phyloP scores from a whole-genome alignment of 1,139 yeast species.

The Dujonia santamariae region DNA sequence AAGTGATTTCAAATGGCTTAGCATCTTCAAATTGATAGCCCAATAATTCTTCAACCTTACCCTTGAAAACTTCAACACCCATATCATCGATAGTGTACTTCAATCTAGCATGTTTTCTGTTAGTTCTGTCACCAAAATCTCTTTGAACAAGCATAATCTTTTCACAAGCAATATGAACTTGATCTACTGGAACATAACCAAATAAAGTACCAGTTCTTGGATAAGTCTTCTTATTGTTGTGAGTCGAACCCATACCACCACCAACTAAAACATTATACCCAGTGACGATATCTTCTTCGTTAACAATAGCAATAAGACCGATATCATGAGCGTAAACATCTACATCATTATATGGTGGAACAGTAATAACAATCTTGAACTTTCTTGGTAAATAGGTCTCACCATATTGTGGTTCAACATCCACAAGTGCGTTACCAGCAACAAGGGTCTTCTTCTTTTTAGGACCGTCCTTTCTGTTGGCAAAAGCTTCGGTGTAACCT shows the following conservation, averaged over 20 bases:
- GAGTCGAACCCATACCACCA: conserved; percentile 99
- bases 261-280: conserved; percentile 93
- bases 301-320: conserved; percentile 87
- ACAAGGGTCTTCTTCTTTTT: conserved; percentile 75
- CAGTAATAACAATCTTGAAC: conserved; percentile 91
- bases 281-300: conserved; percentile 50
- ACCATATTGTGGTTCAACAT: conserved; percentile 85
- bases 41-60: conserved; percentile 77
- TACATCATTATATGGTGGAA: conserved; percentile 95
- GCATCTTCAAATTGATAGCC: conserved; percentile 74
- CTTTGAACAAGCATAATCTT: conserved; percentile 92
- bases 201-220: conserved; percentile 90
- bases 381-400: conserved; percentile 90
- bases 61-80: conserved; percentile 78
- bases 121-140: conserved; percentile 91
- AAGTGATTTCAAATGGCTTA: conserved; percentile 70
- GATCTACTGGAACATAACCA: conserved; percentile 69
- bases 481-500: conserved; percentile 70
- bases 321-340: conserved; percentile 96
- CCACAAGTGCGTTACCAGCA: conserved; percentile 84
- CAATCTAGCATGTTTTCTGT: conserved; percentile 96
- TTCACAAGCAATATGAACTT: conserved; percentile 78
- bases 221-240: conserved; percentile 93
- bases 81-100: conserved; percentile 94
- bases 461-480: conserved; percentile 73